Base-by-base conservation (phyloP, 2,329 filamentous ascomycete genomes). In the Teratosphaeria pseudoeucalypti region DNA sequence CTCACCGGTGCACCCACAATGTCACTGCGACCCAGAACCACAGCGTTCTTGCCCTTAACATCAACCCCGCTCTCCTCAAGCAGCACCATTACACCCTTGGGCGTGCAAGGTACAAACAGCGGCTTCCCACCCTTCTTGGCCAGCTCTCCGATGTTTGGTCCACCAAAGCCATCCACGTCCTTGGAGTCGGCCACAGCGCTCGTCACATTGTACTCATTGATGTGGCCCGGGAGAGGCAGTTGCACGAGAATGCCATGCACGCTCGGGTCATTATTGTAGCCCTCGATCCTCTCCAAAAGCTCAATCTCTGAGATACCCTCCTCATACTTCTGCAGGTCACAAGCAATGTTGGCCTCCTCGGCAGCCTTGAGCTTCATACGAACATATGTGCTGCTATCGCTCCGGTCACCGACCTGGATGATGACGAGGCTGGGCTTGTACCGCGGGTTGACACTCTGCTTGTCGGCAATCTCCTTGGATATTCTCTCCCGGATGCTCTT, bases 301-400 rank as follows among this genome's bases (percentile, higher is more conserved):
- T 97, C 92, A 58, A 86, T 79, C 77, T 97, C 90, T 58, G 86
- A 85, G 73, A 92, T 88, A 62, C 85, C 81, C 68, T 92, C 89
- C 56, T 89, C 85, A 69, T 92, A 89, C 72, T 92, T 89, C 66
- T 95, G 79, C 64, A 96, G 79, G 70, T 92, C 87, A 79, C 92
- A 96, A 64, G 83, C 81, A 72, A 99, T 96, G 71, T 90, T 90
- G 71, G 92, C 91, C 89, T 97, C 94, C 74, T 89, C 81, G 60
- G 94, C 94, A 66, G 94, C 94, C 82, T 96, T 99, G 71, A 96
- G 79, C 81, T 99, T 99, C 94, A 99, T 99, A 78, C 92, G 92
- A 77, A 99, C 92, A 88, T 99, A 99, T 57, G 92, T 97, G 71
- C 87, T 71, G 73, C 82, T 95, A 78, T 99, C 94, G 66, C 89